Percentiles rank a stretch among this genome's conserved stretches.
These are phyloP conservation scores for Wickerhamiella occidentalis DNA, from an alignment of 805 yeast species.

Conservation along the genomic window DNA sequence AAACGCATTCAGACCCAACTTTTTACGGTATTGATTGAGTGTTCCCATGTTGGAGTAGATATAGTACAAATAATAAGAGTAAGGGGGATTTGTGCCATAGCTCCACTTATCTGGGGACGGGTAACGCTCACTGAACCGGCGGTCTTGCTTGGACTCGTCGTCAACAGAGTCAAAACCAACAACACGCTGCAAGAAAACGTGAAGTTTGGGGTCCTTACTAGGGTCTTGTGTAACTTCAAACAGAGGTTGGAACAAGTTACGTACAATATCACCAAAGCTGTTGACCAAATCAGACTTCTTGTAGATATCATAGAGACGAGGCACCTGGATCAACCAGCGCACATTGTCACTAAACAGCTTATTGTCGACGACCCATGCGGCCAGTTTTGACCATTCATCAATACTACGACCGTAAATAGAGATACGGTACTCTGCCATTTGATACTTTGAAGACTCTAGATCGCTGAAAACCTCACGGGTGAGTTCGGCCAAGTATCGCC, in stretches of 20 bases:
- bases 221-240: slow-evolving; percentile 87
- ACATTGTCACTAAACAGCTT: slow-evolving; percentile 85
- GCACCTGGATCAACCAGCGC: slow-evolving; percentile 93
- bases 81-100: slow-evolving; percentile 78
- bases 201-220: slow-evolving; percentile 74
- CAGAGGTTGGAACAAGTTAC: slow-evolving; percentile 73
- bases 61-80: slow-evolving; percentile 86
- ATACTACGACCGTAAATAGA: slow-evolving; percentile 83
- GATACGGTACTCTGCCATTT: slow-evolving; percentile 92
- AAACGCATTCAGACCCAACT: slow-evolving; percentile 70
- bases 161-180: slow-evolving; percentile 98
- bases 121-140: slow-evolving; percentile 65
- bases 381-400: slow-evolving; percentile 92
- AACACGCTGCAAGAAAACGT: slow-evolving; percentile 79
- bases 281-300: slow-evolving; percentile 58
- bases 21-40: slow-evolving; percentile 69
- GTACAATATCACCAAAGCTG: slow-evolving; percentile 63
- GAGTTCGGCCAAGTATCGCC: slow-evolving; percentile 81
- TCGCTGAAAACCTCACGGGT: slow-evolving; percentile 91
- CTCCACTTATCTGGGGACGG: slow-evolving; percentile 86
- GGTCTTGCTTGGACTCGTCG: slow-evolving; percentile 89
- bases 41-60: slow-evolving; percentile 76
- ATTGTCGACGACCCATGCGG: slow-evolving; percentile 90
- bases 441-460: slow-evolving; percentile 88
- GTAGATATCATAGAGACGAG: slow-evolving; percentile 84